Conservation (phyloP, 768 basidiomycete species). For the Lepiota subincarnata region DNA sequence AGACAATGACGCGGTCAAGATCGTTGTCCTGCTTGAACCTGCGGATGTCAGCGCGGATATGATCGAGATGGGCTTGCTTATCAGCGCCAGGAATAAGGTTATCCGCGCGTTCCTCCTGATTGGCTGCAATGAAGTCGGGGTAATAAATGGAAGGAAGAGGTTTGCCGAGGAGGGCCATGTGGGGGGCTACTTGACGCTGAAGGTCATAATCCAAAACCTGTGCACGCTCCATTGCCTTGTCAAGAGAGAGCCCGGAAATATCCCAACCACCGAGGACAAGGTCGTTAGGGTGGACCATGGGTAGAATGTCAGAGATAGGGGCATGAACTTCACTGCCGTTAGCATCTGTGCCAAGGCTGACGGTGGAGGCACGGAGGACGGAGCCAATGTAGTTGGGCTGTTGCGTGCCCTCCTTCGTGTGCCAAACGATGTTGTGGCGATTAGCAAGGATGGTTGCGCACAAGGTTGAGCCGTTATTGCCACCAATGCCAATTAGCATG, state of each 20-base stretch:
- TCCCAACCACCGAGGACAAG: constrained; percentile 98
- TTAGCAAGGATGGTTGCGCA: constrained; percentile 95
- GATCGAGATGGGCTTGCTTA: constrained; percentile 90
- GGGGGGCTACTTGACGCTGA: constrained; percentile 88
- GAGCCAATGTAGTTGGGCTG: constrained; percentile 98
- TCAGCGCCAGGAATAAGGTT: constrained; percentile 82
- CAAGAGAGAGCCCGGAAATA: constrained; percentile 80
- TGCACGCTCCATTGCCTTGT: constrained; percentile 91
- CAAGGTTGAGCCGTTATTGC: constrained; percentile 95
- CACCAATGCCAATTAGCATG: constrained; percentile 95
- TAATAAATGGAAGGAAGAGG: constrained; percentile 97
- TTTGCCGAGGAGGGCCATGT: constrained; percentile 74
- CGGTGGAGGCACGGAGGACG: constrained; percentile 91
- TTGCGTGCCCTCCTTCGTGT: constrained; percentile 87
- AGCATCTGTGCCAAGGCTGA: constrained; percentile 80
- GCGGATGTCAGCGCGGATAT: constrained; percentile 90
- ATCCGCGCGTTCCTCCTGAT: constrained; percentile 94
- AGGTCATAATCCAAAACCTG: constrained; percentile 95
- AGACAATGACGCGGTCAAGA: constrained; percentile 87
- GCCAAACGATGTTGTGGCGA: constrained; percentile 90
- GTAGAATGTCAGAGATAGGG: constrained; percentile 88
- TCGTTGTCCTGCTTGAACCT: constrained; percentile 81
- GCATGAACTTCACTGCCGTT: constrained; percentile 89
- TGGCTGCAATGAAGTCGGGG: constrained; percentile 96
- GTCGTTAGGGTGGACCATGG: constrained; percentile 98